Base-by-base conservation (phyloP, 2,329 filamentous ascomycete species). In the Keithomyces neogunnii region DNA sequence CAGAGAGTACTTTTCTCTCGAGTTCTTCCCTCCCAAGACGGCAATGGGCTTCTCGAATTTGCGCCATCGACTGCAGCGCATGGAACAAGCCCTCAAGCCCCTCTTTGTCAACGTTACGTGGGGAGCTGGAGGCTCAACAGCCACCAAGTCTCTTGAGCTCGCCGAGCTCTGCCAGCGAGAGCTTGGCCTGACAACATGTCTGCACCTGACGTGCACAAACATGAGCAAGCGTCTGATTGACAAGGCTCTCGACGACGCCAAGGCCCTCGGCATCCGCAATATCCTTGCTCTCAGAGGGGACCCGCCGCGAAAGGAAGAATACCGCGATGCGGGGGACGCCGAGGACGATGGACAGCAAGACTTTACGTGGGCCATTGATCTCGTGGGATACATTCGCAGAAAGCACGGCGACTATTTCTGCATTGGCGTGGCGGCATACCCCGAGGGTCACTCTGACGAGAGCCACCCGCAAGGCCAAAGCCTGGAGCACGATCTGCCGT, bases 21-120 rank as follows among this genome's bases (percentile, higher is more conserved):
- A 99, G 73, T 99, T 99, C 82, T 99, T 99, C 74, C 93, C 93
- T 59, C 93, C 93, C 56, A 99, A 97, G 76, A 99, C 93, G 45
- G 79, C 86, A 55, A 96, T 95, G 84, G 93, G 93, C 58, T 95
- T 93, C 63, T 86, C 89, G 56, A 99, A 99, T 69, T 82, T 99
- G 51, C 88, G 92, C 66, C 88, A 88, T 57, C 90, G 93, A 65
- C 82, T 99, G 53, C 88, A 95, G 67, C 89, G 93, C 66, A 97
- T 99, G 93, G 85, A 93, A 47, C 84, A 89, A 57, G 91, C 89
- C 11, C 77, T 99, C 53, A 86, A 88, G 11, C 93, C 93, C 43
- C 79, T 97, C 45, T 99, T 99, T 65, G 89, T 99, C 55, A 97
- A 91, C 53, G 90, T 99, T 48, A 99, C 93, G 49, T 99, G 93